phyloP scores from a whole-genome alignment of 2,329 filamentous ascomycete genomes.

The Laburnicola sp. region DNA sequence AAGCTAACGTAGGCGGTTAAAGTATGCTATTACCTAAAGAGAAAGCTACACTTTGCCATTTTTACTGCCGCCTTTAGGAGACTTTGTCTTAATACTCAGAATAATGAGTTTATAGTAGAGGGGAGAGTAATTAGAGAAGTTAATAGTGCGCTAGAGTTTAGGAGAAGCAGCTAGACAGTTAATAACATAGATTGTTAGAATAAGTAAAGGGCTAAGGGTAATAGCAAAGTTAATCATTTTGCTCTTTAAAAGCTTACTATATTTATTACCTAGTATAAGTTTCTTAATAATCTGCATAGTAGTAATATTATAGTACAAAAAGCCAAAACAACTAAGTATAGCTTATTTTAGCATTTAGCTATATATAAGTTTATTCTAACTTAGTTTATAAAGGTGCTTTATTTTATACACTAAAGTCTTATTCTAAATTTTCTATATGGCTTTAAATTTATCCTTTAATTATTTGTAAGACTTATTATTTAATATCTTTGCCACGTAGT shows the following conservation, averaged over 20 bases:
- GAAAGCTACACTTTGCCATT: constrained; percentile 13
- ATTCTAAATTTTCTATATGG: constrained; percentile 20
- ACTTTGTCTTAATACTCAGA: constrained; percentile 22
- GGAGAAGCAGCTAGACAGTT: constrained; percentile 16
- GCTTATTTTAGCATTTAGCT: constrained; percentile 25
- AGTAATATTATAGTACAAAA: constrained; percentile 25
- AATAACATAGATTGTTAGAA: constrained; percentile 16
- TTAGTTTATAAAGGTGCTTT: constrained; percentile 23
- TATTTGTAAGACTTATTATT: constrained; percentile 19
- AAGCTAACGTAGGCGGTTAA: constrained; percentile 21
- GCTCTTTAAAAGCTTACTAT: constrained; percentile 23
- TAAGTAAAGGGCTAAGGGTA: constrained; percentile 22
- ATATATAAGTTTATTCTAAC: constrained; percentile 24
- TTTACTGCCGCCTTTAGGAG: constrained; percentile 15
- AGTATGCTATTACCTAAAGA: not conserved
- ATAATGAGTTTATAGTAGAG: constrained; percentile 19
- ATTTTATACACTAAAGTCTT: constrained; percentile 20
- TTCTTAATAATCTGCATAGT: constrained; percentile 21
- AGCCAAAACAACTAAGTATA: constrained; percentile 16
- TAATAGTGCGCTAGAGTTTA: constrained; percentile 18
- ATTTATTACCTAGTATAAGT: constrained; percentile 24
- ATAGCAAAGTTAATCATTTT: constrained; percentile 26
- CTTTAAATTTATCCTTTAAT: constrained; percentile 24
- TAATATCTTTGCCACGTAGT: constrained; percentile 18
- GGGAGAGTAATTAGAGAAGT: constrained; percentile 19